Evolutionary conservation across 495 filamentous ascomycete genomes (phyloP).

Genomic region (Podospora comata): DNA sequence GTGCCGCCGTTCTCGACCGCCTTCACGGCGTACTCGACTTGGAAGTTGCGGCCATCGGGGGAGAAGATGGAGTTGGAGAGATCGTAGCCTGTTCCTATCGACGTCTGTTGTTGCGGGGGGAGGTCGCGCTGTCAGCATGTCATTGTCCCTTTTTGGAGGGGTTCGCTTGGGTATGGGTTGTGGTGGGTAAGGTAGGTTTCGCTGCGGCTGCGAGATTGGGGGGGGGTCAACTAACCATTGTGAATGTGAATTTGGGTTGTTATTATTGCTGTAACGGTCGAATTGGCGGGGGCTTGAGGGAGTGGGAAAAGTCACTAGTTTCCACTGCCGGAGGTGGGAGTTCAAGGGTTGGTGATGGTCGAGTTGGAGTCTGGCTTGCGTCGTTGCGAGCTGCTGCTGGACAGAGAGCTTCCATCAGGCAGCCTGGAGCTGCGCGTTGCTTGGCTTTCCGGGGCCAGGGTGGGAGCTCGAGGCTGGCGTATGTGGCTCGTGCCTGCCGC

Average conservation of each 20-base stretch:
- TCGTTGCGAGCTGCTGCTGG: slow-evolving; percentile 27
- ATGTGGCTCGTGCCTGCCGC: slow-evolving; percentile 24
- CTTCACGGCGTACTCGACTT: slow-evolving; percentile 98
- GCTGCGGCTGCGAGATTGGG: neutral
- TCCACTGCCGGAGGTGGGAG: neutral
- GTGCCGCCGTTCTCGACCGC: slow-evolving; percentile 98
- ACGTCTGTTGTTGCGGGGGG: slow-evolving; percentile 61
- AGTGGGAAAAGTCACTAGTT: neutral
- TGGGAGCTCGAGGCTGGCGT: slow-evolving; percentile 17
- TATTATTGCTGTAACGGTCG: neutral
- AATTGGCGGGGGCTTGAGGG: neutral
- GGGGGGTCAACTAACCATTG: neutral
- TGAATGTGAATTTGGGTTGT: neutral
- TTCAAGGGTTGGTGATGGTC: neutral
- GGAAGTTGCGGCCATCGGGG: slow-evolving; percentile 97
- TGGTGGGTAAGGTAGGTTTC: neutral
- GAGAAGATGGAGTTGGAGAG: slow-evolving; percentile 99
- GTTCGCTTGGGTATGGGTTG: neutral
- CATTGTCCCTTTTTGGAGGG: slow-evolving; percentile 2
- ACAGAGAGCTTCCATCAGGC: slow-evolving; percentile 36
- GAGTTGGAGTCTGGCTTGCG: slow-evolving; percentile 12
- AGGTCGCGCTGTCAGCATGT: slow-evolving; percentile 8
- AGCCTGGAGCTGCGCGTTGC: slow-evolving; percentile 47
- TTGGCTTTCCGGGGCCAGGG: slow-evolving; percentile 11
- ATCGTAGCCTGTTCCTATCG: slow-evolving; percentile 99